These are phyloP conservation scores for Geranium rotundifolium DNA, from an alignment of 345 rosid species.

Conservation along the genomic window DNA sequence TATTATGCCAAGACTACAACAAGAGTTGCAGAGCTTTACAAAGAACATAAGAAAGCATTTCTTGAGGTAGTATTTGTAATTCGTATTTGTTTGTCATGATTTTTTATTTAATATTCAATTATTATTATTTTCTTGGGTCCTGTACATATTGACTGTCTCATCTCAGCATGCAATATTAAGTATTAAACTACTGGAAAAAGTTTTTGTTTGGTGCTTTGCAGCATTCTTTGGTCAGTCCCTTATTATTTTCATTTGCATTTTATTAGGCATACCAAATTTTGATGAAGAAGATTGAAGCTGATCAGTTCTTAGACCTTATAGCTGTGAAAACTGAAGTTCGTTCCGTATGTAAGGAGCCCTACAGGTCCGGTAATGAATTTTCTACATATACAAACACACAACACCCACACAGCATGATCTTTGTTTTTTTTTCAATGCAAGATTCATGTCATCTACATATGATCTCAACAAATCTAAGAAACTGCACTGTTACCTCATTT, in stretches of 20 bases:
- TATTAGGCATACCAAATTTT: slow-evolving; percentile 76
- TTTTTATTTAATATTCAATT: neutral
- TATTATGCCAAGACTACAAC: slow-evolving; percentile 72
- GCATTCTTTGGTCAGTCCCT: neutral
- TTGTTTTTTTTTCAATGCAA: slow-evolving; percentile 3
- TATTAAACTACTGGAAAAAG: too few relatives aligned
- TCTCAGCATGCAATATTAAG: neutral
- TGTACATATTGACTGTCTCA: neutral
- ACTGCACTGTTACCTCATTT: too few relatives aligned
- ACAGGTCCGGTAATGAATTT: slow-evolving; percentile 44
- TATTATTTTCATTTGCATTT: slow-evolving; percentile 2
- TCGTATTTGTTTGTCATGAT: too few relatives aligned
- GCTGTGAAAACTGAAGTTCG: slow-evolving; percentile 72
- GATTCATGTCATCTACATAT: neutral
- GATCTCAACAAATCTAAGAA: neutral
- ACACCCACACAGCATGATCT: neutral
- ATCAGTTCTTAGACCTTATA: slow-evolving; percentile 86
- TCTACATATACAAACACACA: slow-evolving; percentile 5
- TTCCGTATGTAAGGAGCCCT: slow-evolving; percentile 80
- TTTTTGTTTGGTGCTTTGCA: too few relatives aligned
- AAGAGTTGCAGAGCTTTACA: slow-evolving; percentile 74
- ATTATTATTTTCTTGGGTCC: neutral
- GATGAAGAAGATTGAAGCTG: slow-evolving; percentile 85
- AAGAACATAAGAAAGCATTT: slow-evolving; percentile 81
- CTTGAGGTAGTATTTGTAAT: slow-evolving; percentile 38